A percentile compares a stretch with the other conserved stretches of the same genome.
phyloP scores from a whole-genome alignment of 2,329 filamentous ascomycete species.

The Venturia oleaginea region DNA sequence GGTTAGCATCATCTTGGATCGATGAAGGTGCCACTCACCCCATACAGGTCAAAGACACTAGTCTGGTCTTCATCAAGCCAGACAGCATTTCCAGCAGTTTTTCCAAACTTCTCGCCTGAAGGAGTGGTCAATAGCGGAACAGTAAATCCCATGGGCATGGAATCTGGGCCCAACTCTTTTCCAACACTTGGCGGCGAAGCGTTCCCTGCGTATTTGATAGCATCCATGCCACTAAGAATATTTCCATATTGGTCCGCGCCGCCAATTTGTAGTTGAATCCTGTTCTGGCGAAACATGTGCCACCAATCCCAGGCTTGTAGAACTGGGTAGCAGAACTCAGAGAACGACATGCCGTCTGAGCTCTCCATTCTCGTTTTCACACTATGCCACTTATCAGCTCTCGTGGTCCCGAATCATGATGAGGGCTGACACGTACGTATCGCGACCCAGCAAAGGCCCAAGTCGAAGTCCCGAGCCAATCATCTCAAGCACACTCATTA shows the following conservation, averaged over 20 bases:
- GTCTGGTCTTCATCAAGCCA: constrained; percentile 85
- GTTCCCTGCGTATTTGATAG: constrained; percentile 53
- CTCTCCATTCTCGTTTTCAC: constrained; percentile 74
- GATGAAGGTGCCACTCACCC: constrained; percentile 35
- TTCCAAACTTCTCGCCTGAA: constrained; percentile 84
- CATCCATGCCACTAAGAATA: constrained; percentile 81
- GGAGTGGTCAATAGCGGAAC: constrained; percentile 82
- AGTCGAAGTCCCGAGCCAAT: constrained; percentile 68
- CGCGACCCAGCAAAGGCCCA: constrained; percentile 78
- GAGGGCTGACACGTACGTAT: constrained; percentile 55
- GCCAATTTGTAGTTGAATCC: constrained; percentile 79
- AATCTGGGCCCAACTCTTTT: background rate
- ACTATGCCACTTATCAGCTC: constrained; percentile 26
- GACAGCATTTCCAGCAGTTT: constrained; percentile 85
- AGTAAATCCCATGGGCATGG: constrained; percentile 70
- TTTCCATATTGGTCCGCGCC: constrained; percentile 96
- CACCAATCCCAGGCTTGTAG: constrained; percentile 97
- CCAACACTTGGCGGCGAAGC: constrained; percentile 16
- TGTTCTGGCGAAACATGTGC: constrained; percentile 60
- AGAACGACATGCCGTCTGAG: constrained; percentile 85
- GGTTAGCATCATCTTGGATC: background rate
- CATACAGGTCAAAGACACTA: constrained; percentile 74
- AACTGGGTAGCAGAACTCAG: constrained; percentile 87
- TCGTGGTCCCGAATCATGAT: constrained; percentile 17
- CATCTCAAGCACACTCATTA: constrained; percentile 66